Evolutionary conservation across 2,329 filamentous ascomycete genomes (phyloP).

Genomic region (Huntiella bhutanensis): DNA sequence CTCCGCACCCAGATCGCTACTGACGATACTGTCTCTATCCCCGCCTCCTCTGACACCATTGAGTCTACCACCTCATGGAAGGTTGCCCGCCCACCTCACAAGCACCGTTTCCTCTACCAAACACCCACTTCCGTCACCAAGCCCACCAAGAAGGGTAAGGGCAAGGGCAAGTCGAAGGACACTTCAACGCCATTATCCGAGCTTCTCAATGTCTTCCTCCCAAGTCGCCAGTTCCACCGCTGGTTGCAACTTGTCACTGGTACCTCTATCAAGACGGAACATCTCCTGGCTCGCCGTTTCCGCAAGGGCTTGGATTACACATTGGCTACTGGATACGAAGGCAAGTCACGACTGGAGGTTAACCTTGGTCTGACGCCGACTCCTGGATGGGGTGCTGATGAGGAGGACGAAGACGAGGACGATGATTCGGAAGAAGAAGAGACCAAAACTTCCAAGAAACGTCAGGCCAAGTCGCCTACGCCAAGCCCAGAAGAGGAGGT

Average conservation of each 20-base stretch:
- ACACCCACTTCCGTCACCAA: slow-evolving; percentile 22
- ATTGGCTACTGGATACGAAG: slow-evolving; percentile 67
- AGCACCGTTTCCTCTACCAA: slow-evolving; percentile 79
- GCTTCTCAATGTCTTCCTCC: slow-evolving; percentile 63
- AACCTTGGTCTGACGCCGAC: slow-evolving; percentile 77
- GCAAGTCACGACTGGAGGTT: slow-evolving; percentile 64
- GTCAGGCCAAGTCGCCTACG: slow-evolving; percentile 13
- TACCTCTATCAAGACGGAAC: slow-evolving; percentile 46
- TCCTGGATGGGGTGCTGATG: slow-evolving; percentile 62
- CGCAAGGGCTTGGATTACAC: slow-evolving; percentile 79
- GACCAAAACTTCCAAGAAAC: slow-evolving; percentile 18
- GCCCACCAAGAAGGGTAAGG: slow-evolving; percentile 17
- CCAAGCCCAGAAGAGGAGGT: slow-evolving; percentile 18
- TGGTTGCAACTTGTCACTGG: slow-evolving; percentile 77
- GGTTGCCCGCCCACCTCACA: slow-evolving; percentile 77
- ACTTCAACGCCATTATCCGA: slow-evolving; percentile 45
- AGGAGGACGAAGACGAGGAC: slow-evolving; percentile 31
- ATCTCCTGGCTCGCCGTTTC: slow-evolving; percentile 73
- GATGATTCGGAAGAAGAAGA: slow-evolving; percentile 26
- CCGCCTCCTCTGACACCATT: slow-evolving; percentile 32
- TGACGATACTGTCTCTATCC: slow-evolving; percentile 34
- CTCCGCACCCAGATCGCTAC: slow-evolving; percentile 54
- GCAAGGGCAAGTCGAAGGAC: slow-evolving; percentile 6
- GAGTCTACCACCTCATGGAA: slow-evolving; percentile 45
- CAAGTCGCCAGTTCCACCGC: slow-evolving; percentile 68